Percentiles rank a stretch among this genome's conserved stretches.
Evolutionary conservation across 192 early-diverging fungal genomes (phyloP).

Genomic region (Podila epigama): DNA sequence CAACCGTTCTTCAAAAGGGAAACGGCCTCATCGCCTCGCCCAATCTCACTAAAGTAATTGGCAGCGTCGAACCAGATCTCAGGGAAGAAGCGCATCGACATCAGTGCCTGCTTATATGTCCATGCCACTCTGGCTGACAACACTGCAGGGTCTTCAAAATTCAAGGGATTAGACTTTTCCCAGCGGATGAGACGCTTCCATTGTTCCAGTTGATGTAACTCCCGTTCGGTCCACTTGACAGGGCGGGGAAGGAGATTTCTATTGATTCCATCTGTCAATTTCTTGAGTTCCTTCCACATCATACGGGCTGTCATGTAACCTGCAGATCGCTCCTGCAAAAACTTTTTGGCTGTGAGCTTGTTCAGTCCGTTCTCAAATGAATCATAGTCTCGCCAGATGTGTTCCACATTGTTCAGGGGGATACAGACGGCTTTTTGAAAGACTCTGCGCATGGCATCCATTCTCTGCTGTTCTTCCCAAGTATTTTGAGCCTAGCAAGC

Average conservation of each 20-base stretch:
- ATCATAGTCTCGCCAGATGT: conserved; percentile 97
- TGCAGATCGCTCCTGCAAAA: conserved; percentile 83
- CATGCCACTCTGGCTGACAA: conserved; percentile 78
- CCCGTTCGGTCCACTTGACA: conserved; percentile 81
- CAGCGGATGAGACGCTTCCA: conserved; percentile 93
- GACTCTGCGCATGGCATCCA: conserved; percentile 81
- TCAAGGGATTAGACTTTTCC: conserved; percentile 90
- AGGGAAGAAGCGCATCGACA: conserved; percentile 85
- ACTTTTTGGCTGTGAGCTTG: conserved; percentile 90
- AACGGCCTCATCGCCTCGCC: conserved; percentile 67
- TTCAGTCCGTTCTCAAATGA: conserved; percentile 87
- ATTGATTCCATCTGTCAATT: conserved; percentile 80
- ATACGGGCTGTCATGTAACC: conserved; percentile 95
- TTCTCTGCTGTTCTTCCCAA: conserved; percentile 92
- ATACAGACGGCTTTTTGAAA: conserved; percentile 90
- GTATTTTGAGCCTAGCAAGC: conserved; percentile 60
- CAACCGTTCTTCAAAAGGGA: conserved; percentile 69
- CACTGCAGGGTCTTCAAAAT: conserved; percentile 67
- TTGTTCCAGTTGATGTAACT: conserved; percentile 61
- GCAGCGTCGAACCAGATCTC: conserved; percentile 87
- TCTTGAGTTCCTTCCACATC: conserved; percentile 80
- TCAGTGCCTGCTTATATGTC: conserved; percentile 87
- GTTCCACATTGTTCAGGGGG: conserved; percentile 87
- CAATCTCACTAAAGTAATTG: conserved; percentile 63
- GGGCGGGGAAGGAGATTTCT: conserved; percentile 74